Evolutionary conservation across 2,329 filamentous ascomycete species (phyloP).

Genomic region (Phaeosphaeria sp.): DNA sequence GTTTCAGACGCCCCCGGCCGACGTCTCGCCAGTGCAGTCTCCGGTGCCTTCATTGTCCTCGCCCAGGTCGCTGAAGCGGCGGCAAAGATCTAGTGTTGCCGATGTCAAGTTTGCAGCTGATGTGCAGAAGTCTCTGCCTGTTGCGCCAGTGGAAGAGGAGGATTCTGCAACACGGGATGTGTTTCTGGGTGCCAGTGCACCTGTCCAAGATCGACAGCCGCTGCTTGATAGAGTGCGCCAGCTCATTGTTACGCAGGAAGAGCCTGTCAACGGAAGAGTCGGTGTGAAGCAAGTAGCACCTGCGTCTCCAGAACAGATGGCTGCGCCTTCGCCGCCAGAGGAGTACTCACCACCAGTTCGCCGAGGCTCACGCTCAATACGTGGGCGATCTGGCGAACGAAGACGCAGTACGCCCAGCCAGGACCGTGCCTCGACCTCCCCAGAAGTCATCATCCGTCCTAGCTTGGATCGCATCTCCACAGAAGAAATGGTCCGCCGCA

Average conservation of each 20-base stretch:
- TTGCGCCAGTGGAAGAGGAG: constrained; percentile 12
- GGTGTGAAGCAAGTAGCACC: constrained; percentile 11
- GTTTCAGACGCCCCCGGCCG: constrained; percentile 14
- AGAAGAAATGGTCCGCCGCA: constrained; percentile 40
- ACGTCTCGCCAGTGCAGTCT: constrained; percentile 21
- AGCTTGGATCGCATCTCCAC: constrained; percentile 34
- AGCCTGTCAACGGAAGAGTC: constrained; percentile 15
- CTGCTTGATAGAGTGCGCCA: constrained; percentile 35
- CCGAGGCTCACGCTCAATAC: constrained; percentile 33
- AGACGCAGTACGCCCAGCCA: constrained; percentile 36
- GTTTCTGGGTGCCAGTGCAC: constrained; percentile 19
- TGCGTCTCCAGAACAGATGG: constrained; percentile 16
- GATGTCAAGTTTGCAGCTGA: constrained; percentile 15
- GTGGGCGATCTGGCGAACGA: constrained; percentile 37
- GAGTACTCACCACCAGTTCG: constrained; percentile 25
- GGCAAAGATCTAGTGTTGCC: constrained; percentile 7
- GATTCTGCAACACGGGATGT: constrained; percentile 15
- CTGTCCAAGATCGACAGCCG: constrained; percentile 24
- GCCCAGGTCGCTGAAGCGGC: constrained; percentile 23
- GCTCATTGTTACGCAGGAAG: constrained; percentile 29
- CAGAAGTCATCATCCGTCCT: constrained; percentile 27
- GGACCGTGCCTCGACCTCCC: constrained; percentile 37
- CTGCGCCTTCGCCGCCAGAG: constrained; percentile 16
- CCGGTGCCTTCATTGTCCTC: constrained; percentile 21
- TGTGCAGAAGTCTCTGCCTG: constrained; percentile 32